Conservation (phyloP, 768 basidiomycete genomes). For the Boletus edulis region DNA sequence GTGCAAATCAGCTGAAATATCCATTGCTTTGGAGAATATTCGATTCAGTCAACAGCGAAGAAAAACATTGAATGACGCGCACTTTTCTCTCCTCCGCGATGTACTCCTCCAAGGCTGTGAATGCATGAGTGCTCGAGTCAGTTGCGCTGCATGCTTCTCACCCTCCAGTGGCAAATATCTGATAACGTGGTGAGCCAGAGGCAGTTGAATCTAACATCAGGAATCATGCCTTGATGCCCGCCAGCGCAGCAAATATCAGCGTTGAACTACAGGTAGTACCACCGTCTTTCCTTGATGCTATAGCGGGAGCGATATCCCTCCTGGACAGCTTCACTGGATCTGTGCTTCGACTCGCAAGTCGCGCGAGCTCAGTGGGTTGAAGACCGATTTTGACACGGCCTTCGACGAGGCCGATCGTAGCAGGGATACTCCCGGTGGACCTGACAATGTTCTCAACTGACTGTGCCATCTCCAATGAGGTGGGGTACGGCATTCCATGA, state of each 20-base stretch:
- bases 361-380: slow-evolving; percentile 56
- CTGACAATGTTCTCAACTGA: slow-evolving; percentile 76
- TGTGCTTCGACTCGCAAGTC: slow-evolving; percentile 53
- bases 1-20: slow-evolving; percentile 90
- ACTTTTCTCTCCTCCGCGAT: slow-evolving; percentile 72
- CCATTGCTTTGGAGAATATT: slow-evolving; percentile 65
- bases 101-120: slow-evolving; percentile 77
- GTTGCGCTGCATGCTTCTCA: slow-evolving; percentile 34
- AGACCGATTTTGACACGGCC: slow-evolving; percentile 90
- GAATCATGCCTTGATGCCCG: slow-evolving; percentile 74
- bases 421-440: slow-evolving; percentile 75
- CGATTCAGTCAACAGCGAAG: slow-evolving; percentile 1
- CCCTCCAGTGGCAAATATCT: slow-evolving; percentile 95
- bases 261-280: slow-evolving; percentile 81
- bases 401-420: slow-evolving; percentile 82
- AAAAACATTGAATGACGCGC: slow-evolving; percentile 11
- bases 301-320: slow-evolving; percentile 75
- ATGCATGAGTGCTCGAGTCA: slow-evolving; percentile 3
- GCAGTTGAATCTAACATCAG: background rate
- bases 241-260: slow-evolving; percentile 69
- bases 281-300: slow-evolving; percentile 67
- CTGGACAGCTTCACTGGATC: slow-evolving; percentile 69
- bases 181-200: slow-evolving; percentile 8
- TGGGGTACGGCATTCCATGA: slow-evolving; percentile 86
- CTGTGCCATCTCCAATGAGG: slow-evolving; percentile 66